Evolutionary conservation across 345 rosid species (phyloP).

Genomic region (Aquilaria yunnanensis): DNA sequence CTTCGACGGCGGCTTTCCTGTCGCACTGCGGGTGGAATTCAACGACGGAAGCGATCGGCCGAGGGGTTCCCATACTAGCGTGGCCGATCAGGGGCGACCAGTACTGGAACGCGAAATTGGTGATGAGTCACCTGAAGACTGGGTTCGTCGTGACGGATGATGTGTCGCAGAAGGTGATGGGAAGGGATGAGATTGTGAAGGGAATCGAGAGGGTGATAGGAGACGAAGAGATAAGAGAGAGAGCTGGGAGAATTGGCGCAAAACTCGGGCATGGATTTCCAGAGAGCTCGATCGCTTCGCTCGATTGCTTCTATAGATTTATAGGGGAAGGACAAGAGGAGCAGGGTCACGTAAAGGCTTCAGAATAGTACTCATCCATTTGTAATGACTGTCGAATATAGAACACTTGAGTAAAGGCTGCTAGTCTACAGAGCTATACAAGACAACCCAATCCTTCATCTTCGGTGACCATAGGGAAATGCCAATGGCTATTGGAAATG

Average conservation of each 20-base stretch:
- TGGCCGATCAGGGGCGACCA: conserved; percentile 61
- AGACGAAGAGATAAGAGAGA: conserved; percentile 13
- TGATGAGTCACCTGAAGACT: conserved; percentile 27
- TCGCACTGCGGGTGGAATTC: conserved; percentile 64
- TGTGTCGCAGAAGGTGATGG: conserved; percentile 15
- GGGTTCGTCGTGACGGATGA: conserved; percentile 26
- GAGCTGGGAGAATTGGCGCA: conserved; percentile 13
- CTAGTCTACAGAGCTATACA: too few species aligned
- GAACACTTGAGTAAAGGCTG: too few species aligned
- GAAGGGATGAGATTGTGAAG: conserved; percentile 13
- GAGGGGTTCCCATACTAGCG: conserved; percentile 37
- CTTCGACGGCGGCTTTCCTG: conserved; percentile 37
- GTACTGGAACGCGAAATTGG: conserved; percentile 33
- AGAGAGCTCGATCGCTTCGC: conserved; percentile 20
- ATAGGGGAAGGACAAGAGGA: not conserved
- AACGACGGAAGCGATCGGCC: conserved; percentile 40
- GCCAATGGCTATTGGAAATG: too few species aligned
- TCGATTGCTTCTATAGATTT: conserved; percentile 9
- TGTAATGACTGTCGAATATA: too few species aligned
- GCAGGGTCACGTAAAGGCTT: too few species aligned
- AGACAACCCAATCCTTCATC: too few species aligned
- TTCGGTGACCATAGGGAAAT: too few species aligned
- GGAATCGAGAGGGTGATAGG: conserved; percentile 31
- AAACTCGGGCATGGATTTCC: conserved; percentile 24
- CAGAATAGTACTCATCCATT: too few species aligned